Evolutionary conservation across 441 rosid genomes (phyloP).

Genomic region (Euphorbia schlechtendalii): DNA sequence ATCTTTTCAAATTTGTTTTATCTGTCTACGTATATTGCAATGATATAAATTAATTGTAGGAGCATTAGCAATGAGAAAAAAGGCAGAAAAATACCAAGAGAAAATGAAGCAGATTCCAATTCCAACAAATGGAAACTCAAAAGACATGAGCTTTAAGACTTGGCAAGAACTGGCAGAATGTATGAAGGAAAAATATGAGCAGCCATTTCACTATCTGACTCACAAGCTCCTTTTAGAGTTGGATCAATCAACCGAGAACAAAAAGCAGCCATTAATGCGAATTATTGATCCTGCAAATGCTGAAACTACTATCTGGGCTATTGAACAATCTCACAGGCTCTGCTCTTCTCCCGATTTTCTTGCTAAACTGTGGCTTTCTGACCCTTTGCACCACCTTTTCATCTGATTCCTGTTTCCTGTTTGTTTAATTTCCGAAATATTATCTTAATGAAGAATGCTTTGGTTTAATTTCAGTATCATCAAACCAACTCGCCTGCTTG

Average conservation of each 20-base stretch:
- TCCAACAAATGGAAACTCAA: conserved; percentile 1
- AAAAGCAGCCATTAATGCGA: conserved; percentile 3
- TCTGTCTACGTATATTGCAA: no score
- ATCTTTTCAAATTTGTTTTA: no score
- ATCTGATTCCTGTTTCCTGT: no score
- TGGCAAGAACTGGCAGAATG: conserved; percentile 23
- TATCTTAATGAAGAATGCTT: no score
- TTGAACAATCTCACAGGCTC: conserved; percentile 23
- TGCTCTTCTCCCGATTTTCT: conserved; percentile 18
- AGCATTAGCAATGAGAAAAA: not conserved
- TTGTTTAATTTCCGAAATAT: no score
- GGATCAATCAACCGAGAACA: conserved; percentile 19
- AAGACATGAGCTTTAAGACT: not conserved
- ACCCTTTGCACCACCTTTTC: conserved; percentile 11
- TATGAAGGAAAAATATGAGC: conserved; percentile 19
- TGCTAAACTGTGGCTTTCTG: conserved; percentile 21
- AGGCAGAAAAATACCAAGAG: conserved; percentile 21
- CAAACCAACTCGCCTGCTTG: no score
- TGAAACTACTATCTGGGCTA: conserved; percentile 18
- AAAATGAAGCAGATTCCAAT: conserved; percentile 19
- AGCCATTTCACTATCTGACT: conserved; percentile 29
- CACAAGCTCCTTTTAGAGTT: conserved; percentile 16
- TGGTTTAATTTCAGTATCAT: no score
- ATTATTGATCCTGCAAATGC: conserved; percentile 19
- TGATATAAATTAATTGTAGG: no score